phyloP scores from a whole-genome alignment of 2,329 filamentous ascomycete species.

The Aspergillus ibericus region DNA sequence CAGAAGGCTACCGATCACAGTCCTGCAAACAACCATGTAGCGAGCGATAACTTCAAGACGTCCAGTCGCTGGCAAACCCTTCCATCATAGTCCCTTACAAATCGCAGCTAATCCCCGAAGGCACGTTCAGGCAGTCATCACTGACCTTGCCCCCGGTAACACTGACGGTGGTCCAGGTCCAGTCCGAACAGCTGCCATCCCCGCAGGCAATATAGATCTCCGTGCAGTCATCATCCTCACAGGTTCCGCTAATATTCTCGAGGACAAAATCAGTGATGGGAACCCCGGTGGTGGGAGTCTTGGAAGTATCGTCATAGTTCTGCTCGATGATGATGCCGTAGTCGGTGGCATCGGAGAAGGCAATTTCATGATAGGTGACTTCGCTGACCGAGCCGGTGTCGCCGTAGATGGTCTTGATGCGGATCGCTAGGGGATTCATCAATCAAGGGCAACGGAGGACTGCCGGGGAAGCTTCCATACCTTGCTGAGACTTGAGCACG shows the following conservation, averaged over 20 bases:
- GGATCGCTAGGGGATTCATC: conserved; percentile 33
- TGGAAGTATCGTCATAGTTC: conserved; percentile 2
- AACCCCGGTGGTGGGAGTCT: neutral
- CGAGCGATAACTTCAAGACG: too few species aligned
- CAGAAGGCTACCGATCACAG: too few species aligned
- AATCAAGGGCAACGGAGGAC: neutral
- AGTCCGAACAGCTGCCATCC: conserved; percentile 53
- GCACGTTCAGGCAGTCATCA: conserved; percentile 44
- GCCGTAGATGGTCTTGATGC: conserved; percentile 58
- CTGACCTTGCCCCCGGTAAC: conserved; percentile 55
- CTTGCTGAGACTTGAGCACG: conserved; percentile 56
- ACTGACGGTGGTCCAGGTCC: conserved; percentile 53
- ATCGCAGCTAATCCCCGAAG: conserved; percentile 35
- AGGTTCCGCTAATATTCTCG: neutral
- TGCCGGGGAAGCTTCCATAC: conserved; percentile 19
- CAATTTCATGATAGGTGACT: conserved; percentile 24
- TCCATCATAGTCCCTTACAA: neutral
- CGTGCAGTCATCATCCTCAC: neutral
- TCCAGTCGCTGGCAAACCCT: too few species aligned
- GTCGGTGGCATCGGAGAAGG: neutral
- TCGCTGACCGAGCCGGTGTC: conserved; percentile 45
- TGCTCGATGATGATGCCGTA: neutral
- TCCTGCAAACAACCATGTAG: too few species aligned
- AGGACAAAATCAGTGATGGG: neutral
- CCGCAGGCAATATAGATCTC: conserved; percentile 36